Conservation (phyloP, 257 asterid species). For the Datura wrightii region DNA sequence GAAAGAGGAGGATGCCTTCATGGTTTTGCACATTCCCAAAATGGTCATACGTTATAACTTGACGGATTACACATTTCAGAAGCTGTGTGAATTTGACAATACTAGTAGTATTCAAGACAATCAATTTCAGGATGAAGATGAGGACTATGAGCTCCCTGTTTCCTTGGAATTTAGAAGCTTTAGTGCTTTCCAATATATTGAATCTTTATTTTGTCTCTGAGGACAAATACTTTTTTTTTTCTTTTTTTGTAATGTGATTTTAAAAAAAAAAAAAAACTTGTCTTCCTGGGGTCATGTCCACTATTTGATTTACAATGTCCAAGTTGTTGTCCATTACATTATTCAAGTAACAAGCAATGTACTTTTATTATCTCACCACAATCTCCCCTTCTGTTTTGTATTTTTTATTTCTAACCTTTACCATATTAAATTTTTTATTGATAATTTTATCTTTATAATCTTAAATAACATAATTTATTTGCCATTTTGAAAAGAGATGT, state of each 20-base stretch:
- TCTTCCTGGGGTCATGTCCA: no score
- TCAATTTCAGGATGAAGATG: slow-evolving; percentile 21
- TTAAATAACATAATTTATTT: no score
- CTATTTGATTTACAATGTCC: no score
- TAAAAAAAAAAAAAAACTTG: not conserved
- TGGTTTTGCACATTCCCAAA: slow-evolving; percentile 16
- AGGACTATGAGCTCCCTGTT: not conserved
- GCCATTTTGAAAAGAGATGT: no score
- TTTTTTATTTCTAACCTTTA: no score
- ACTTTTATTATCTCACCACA: no score
- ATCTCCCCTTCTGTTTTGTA: no score
- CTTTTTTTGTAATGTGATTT: not conserved
- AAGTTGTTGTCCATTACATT: no score
- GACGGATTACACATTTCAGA: not conserved
- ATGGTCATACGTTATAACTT: slow-evolving; percentile 2
- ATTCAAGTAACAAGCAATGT: no score
- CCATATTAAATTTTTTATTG: no score
- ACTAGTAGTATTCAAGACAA: not conserved
- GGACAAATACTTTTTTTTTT: not conserved
- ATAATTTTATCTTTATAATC: no score
- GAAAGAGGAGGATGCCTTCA: slow-evolving; percentile 18
- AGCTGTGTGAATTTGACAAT: not conserved
- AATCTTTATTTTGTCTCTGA: not conserved
- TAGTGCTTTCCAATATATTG: slow-evolving; percentile 16
- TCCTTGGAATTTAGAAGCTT: not conserved